phyloP scores from a whole-genome alignment of 345 rosid species.

The Aquilaria malaccensis region DNA sequence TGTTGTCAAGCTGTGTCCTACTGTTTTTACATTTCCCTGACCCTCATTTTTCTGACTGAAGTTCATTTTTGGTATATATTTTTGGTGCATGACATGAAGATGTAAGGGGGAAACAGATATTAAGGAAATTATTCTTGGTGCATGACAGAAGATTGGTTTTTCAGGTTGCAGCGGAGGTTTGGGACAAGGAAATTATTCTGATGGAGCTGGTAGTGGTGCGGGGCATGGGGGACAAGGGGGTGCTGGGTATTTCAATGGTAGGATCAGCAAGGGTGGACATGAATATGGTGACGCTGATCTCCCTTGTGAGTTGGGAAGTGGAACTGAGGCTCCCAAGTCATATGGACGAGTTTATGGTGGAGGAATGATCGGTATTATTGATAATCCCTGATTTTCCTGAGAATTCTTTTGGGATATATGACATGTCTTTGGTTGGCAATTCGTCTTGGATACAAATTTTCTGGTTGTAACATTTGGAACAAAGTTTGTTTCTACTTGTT shows the following conservation, averaged over 20 bases:
- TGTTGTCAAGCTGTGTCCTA: slow-evolving; percentile 9
- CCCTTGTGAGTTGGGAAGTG: slow-evolving; percentile 97
- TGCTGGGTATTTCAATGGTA: slow-evolving; percentile 81
- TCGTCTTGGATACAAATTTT: too few relatives aligned
- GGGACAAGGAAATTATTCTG: slow-evolving; percentile 75
- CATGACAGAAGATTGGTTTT: background rate
- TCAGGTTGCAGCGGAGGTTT: slow-evolving; percentile 89
- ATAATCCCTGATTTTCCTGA: background rate
- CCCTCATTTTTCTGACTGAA: slow-evolving; percentile 7
- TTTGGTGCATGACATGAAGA: too few relatives aligned
- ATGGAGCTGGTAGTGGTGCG: slow-evolving; percentile 97
- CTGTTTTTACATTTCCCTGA: slow-evolving; percentile 5
- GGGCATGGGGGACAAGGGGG: slow-evolving; percentile 98
- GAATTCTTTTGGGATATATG: slow-evolving; percentile 2
- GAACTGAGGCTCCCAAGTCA: slow-evolving; percentile 74
- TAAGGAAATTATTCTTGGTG: too few relatives aligned
- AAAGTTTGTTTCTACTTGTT: slow-evolving; percentile 5
- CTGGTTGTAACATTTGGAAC: too few relatives aligned
- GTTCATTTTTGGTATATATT: slow-evolving; percentile 5
- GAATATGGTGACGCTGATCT: slow-evolving; percentile 80
- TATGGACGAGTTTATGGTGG: slow-evolving; percentile 73
- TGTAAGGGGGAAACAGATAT: too few relatives aligned
- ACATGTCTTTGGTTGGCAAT: too few relatives aligned
- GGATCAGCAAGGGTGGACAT: slow-evolving; percentile 69
- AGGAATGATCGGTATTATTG: slow-evolving; percentile 77